Evolutionary conservation across 192 early-diverging fungal genomes (phyloP), one percentile per base, ranked within the genome.

Genomic region (Umbelopsis isabellina): DNA sequence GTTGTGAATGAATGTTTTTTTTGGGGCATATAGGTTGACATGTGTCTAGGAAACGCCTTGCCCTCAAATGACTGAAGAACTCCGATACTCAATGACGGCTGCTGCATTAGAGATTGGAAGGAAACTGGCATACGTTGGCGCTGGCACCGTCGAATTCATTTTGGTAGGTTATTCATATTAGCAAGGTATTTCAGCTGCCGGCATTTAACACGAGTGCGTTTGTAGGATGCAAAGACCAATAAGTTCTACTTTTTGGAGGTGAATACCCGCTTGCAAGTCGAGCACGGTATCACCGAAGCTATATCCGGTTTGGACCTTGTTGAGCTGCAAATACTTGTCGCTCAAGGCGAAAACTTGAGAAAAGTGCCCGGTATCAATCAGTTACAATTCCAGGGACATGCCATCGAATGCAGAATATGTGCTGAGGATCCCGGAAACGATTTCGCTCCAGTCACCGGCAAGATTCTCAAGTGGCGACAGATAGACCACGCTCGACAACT

Each of bases 251-350:
- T 90, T 76, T 74, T 90, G 68, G 88, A 90, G 70, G 78, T 90
- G 71, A 90, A 90, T 76, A 86, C 88, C 16, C 85, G 88, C 53
- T 79, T 90, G 15, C 88, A 90, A 70, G 89, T 90, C 7, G 88
- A 90, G 73, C 88, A 90, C 49, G 84, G 84, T 21, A 83, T 88
- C 46, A 89, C 88, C 13, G 88, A 90, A 68, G 65, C 74, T 45
- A 84, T 88, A 44, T 83, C 85, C 21, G 88, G 88, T 3, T 70
- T 88, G 23, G 88, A 90, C 71, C 71, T 90, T n/a, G 88, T 90
- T 15, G 85, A 80, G 50, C 72, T 86, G 33, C 88, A 90, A 72
- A 80, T 90, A 15, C 73, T 82, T 64, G 84, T 89, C 13, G 86
- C 85, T 47, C 78, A 84, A 49, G 84, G 86, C 25, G 64, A 65